A percentile compares a stretch with the other conserved stretches of the same genome.
phyloP scores from a whole-genome alignment of 805 yeast genomes.

The Zygosaccharomyces rouxii region DNA sequence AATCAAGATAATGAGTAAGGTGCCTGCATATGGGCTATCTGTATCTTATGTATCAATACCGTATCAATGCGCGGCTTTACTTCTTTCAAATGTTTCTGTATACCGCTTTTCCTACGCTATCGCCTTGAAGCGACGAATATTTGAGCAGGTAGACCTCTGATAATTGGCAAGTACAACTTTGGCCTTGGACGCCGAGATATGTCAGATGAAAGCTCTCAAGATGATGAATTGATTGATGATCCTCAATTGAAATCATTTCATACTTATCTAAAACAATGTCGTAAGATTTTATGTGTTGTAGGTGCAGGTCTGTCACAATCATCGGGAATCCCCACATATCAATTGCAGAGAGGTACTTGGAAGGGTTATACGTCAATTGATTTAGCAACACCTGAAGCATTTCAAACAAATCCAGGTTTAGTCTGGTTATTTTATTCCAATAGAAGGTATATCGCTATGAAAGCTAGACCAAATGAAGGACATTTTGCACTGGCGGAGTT shows the following conservation, averaged over 20 bases:
- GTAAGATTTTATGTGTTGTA: conserved; percentile 56
- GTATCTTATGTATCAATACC: no score
- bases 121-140: no score
- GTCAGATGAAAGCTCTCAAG: conserved; percentile 6
- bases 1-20: no score
- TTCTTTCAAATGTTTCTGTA: no score
- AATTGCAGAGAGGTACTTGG: conserved; percentile 76
- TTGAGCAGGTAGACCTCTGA: no score
- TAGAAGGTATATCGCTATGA: conserved; percentile 59
- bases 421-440: conserved; percentile 88
- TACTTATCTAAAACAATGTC: conserved; percentile 41
- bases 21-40: no score
- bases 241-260: conserved; percentile 42
- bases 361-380: conserved; percentile 71
- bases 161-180: no score
- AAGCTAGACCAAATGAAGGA: conserved; percentile 68
- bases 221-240: conserved; percentile 6
- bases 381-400: conserved; percentile 89
- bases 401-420: conserved; percentile 71
- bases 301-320: conserved; percentile 83
- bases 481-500: conserved; percentile 67
- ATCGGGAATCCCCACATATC: conserved; percentile 71
- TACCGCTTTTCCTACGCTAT: no score
- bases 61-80: no score
- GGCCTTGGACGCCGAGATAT: background rate